Evolutionary conservation across 2,329 filamentous ascomycete species (phyloP).

Genomic region (Pseudopithomyces chartarum): DNA sequence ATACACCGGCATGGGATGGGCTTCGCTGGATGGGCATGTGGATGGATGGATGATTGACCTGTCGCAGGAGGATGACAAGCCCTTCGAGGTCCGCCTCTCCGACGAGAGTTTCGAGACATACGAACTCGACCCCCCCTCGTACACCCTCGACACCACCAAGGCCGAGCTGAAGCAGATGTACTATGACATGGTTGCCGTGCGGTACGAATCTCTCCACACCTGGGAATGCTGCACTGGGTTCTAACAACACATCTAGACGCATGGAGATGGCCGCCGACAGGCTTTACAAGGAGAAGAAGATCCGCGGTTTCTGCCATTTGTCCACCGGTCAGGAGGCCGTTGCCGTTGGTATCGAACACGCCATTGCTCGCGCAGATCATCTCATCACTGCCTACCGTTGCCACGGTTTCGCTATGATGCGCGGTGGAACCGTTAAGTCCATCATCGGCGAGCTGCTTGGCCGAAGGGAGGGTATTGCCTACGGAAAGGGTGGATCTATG

Average conservation of each 20-base stretch:
- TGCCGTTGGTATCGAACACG: slow-evolving; percentile 94
- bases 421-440: slow-evolving; percentile 84
- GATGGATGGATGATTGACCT: slow-evolving; percentile 23
- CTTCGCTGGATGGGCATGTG: slow-evolving; percentile 2
- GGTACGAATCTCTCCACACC: slow-evolving; percentile 62
- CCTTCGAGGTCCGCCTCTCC: slow-evolving; percentile 88
- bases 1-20: not conserved
- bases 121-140: slow-evolving; percentile 93
- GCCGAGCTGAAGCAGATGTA: slow-evolving; percentile 99
- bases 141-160: slow-evolving; percentile 93
- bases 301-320: slow-evolving; percentile 98
- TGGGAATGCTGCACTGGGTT: not conserved
- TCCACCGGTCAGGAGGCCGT: slow-evolving; percentile 98
- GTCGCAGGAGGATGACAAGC: slow-evolving; percentile 84
- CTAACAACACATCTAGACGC: slow-evolving; percentile 64
- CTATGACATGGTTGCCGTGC: slow-evolving; percentile 91
- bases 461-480: slow-evolving; percentile 93
- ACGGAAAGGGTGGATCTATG: slow-evolving; percentile 99
- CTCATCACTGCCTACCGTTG: slow-evolving; percentile 98
- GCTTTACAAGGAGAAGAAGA: slow-evolving; percentile 99
- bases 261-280: slow-evolving; percentile 99
- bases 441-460: slow-evolving; percentile 97
- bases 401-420: slow-evolving; percentile 98
- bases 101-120: slow-evolving; percentile 99
- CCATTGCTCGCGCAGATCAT: slow-evolving; percentile 88